Percentiles rank a stretch among this genome's conserved stretches.
Evolutionary conservation across 345 rosid species (phyloP).

Genomic region (Salix arbutifolia): DNA sequence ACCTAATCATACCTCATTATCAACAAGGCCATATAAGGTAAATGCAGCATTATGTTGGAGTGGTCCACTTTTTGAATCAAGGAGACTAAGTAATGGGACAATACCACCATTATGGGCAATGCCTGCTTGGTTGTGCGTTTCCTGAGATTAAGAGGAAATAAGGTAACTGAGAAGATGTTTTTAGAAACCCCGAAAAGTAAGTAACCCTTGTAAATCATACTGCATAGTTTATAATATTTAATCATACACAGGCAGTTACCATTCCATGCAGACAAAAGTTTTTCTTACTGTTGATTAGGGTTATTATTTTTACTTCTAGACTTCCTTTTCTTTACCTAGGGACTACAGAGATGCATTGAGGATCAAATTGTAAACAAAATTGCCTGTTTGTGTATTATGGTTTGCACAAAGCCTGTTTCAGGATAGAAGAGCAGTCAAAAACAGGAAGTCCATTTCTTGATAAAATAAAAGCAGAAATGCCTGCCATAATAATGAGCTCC

Average conservation of each 20-base stretch:
- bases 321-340: not conserved
- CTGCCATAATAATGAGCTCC: not conserved
- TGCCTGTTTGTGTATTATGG: not conserved
- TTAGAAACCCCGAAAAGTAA: not conserved
- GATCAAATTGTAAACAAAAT: not conserved
- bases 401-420: not conserved
- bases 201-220: not conserved
- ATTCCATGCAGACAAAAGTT: not conserved
- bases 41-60: constrained; percentile 78
- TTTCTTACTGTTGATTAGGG: not conserved
- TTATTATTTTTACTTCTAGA: not conserved
- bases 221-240: not conserved
- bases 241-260: not conserved
- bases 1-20: constrained; percentile 55
- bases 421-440: not conserved
- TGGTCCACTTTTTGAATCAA: constrained; percentile 50
- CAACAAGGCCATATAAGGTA: constrained; percentile 70
- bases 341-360: not conserved
- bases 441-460: not conserved
- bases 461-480: not conserved
- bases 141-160: constrained; percentile 31
- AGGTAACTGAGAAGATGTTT: not conserved
- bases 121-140: constrained; percentile 79
- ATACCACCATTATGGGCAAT: constrained; percentile 68
- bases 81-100: constrained; percentile 48